phyloP scores from a whole-genome alignment of 345 rosid species.

The Tarenaya hassleriana region DNA sequence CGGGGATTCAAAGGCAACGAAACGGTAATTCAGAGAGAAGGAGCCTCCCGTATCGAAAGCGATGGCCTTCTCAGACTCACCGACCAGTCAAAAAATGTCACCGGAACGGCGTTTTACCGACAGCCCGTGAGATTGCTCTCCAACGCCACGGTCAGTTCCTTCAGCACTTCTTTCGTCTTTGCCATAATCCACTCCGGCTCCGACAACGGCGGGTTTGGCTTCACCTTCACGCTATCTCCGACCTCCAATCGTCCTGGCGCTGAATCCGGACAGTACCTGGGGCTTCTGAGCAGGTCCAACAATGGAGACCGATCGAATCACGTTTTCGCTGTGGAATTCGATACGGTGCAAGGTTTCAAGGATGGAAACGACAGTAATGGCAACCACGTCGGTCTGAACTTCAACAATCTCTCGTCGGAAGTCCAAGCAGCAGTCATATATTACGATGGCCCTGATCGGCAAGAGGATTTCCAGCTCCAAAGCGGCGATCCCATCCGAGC shows the following conservation, averaged over 20 bases:
- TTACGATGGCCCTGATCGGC: not conserved
- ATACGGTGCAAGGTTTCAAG: conserved; percentile 48
- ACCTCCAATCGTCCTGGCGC: conserved; percentile 29
- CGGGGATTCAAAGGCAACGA: conserved; percentile 18
- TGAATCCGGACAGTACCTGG: conserved; percentile 35
- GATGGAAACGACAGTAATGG: conserved; percentile 20
- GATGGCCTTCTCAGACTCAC: conserved; percentile 28
- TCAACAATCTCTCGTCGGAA: conserved; percentile 37
- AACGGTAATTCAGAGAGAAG: not conserved
- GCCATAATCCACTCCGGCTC: conserved; percentile 28
- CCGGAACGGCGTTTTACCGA: conserved; percentile 24
- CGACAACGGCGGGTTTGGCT: conserved; percentile 46
- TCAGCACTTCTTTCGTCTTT: conserved; percentile 48
- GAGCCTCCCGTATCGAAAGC: conserved; percentile 13
- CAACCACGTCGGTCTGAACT: conserved; percentile 48
- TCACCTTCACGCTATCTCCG: conserved; percentile 50
- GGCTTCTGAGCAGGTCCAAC: conserved; percentile 31
- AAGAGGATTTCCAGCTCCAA: conserved; percentile 29
- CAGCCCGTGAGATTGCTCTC: conserved; percentile 22
- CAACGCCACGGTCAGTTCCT: conserved; percentile 29
- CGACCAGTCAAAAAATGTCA: conserved; percentile 1
- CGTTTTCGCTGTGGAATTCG: conserved; percentile 54
- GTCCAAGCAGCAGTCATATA: conserved; percentile 21
- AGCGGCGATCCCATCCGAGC: conserved; percentile 39
- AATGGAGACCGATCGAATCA: conserved; percentile 22